Conservation (phyloP, 1,139 yeast species). For the Candida sanyaensis region DNA sequence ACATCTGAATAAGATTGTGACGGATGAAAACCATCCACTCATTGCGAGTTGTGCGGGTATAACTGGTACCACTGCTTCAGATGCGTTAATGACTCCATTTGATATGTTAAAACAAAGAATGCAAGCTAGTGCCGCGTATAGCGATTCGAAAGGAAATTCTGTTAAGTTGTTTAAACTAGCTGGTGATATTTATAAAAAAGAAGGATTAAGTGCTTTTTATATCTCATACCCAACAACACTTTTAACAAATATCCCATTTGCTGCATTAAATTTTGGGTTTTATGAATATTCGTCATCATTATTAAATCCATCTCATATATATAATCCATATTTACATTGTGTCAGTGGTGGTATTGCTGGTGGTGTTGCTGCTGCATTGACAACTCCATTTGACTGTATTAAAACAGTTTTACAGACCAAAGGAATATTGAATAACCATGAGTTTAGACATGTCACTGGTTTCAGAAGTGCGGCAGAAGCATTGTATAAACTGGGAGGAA, state of each 20-base stretch:
- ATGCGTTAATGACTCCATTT: slow-evolving; percentile 97
- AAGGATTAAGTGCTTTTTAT: slow-evolving; percentile 85
- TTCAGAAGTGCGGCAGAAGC: slow-evolving; percentile 72
- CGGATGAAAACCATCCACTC: slow-evolving; percentile 72
- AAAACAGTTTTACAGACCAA: slow-evolving; percentile 88
- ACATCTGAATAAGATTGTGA: slow-evolving; percentile 41
- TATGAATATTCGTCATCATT: slow-evolving; percentile 81
- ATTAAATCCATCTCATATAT: slow-evolving; percentile 74
- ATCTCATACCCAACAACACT: slow-evolving; percentile 94
- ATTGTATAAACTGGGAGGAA: slow-evolving; percentile 66
- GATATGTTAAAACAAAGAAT: slow-evolving; percentile 86
- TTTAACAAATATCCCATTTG: slow-evolving; percentile 91
- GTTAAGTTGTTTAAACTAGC: slow-evolving; percentile 40
- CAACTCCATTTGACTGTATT: slow-evolving; percentile 94
- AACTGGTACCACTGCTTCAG: slow-evolving; percentile 91
- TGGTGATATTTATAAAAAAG: slow-evolving; percentile 58
- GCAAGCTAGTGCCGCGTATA: slow-evolving; percentile 33
- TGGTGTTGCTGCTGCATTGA: slow-evolving; percentile 93
- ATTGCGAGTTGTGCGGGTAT: slow-evolving; percentile 89
- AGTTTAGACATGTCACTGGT: slow-evolving; percentile 64
- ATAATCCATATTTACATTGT: slow-evolving; percentile 92
- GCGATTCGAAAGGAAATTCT: slow-evolving; percentile 18
- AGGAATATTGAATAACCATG: slow-evolving; percentile 52
- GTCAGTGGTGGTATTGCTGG: slow-evolving; percentile 95
- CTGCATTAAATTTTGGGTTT: slow-evolving; percentile 91